Evolutionary conservation across 768 basidiomycete genomes (phyloP), one percentile per base, ranked within the genome.

Genomic region (Mycena capillaripes): DNA sequence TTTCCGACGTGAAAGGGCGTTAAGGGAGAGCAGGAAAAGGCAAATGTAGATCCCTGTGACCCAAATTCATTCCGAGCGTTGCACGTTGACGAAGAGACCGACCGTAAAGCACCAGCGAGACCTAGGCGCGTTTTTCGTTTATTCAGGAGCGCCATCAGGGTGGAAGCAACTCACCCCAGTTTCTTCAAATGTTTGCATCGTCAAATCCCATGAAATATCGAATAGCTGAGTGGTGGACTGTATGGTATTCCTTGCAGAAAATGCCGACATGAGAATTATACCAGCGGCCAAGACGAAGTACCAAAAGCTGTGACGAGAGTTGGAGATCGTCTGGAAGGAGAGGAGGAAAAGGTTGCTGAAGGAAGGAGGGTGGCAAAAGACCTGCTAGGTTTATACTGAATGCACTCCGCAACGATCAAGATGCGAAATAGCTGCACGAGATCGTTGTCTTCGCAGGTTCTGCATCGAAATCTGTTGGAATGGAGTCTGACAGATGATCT

Each of bases 231-330:
- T 59, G 40, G 58, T 59, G 57, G 58, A 58, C 57, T 58, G 57
- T 29, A 59, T 44, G n/a, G 58, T 59, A 59, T 59, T 44, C 58
- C 58, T 58, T 59, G 58, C 58, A 27, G 58, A 58, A 59, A 59
- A 59, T 59, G 58, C n/a, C n/a, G n/a, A n/a, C n/a, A n/a, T 59
- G 58, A 59, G 58, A 59, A 59, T 59, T 59, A 59, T 59, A 59
- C 58, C 58, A 59, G 58, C 58, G 58, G 58, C 58, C 58, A 59
- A 59, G n/a, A n/a, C n/a, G 53, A 59, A 59, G 40, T 59, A 59
- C 58, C 25, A 59, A 59, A 59, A 59, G 16, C 27, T 59, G 40
- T 59, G 58, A 59, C 4, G 58, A 59, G 58, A 25, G n/a, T n/a
- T n/a, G n/a, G n/a, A n/a, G n/a, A n/a, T n/a, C n/a, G 40, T 59